Percentiles rank a stretch among this genome's conserved stretches.
phyloP scores from a whole-genome alignment of 164 flowering plant species.

The Aristolochia fimbriata region DNA sequence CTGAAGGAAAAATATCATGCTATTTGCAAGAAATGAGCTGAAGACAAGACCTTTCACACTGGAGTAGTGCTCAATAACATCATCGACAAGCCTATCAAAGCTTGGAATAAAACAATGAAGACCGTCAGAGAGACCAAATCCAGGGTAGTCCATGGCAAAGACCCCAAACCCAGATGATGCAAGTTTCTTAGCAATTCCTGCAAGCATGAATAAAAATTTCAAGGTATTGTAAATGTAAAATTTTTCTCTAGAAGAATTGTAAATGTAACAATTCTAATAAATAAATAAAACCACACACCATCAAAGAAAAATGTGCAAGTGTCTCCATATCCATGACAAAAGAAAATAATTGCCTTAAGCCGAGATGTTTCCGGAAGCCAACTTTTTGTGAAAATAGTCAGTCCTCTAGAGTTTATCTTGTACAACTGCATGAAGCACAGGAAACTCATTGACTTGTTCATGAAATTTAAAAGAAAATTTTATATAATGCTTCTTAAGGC shows the following conservation, averaged over 20 bases:
- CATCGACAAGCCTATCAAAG: constrained; percentile 73
- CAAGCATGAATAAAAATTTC: constrained; percentile 6
- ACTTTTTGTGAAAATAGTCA: constrained; percentile 73
- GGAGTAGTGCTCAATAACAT: constrained; percentile 79
- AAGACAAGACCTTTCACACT: constrained; percentile 63
- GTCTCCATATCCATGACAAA: constrained; percentile 97
- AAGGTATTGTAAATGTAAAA: background rate
- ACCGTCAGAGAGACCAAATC: constrained; percentile 98
- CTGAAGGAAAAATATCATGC: background rate
- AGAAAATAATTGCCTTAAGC: constrained; percentile 66
- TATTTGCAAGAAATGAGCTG: background rate
- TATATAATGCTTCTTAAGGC: no score
- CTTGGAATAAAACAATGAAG: constrained; percentile 81
- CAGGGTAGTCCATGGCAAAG: constrained; percentile 93
- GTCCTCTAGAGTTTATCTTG: constrained; percentile 78
- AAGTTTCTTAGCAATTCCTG: constrained; percentile 87
- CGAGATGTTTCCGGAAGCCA: constrained; percentile 69
- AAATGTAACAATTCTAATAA: background rate
- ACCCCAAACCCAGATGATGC: constrained; percentile 86
- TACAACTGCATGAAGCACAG: constrained; percentile 36
- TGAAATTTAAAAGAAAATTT: no score
- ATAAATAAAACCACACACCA: constrained; percentile 40
- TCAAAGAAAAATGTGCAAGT: constrained; percentile 96
- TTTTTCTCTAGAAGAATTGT: no score
- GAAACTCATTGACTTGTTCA: no score